phyloP scores from a whole-genome alignment of 164 flowering plant species.

The Hamamelis virginiana region DNA sequence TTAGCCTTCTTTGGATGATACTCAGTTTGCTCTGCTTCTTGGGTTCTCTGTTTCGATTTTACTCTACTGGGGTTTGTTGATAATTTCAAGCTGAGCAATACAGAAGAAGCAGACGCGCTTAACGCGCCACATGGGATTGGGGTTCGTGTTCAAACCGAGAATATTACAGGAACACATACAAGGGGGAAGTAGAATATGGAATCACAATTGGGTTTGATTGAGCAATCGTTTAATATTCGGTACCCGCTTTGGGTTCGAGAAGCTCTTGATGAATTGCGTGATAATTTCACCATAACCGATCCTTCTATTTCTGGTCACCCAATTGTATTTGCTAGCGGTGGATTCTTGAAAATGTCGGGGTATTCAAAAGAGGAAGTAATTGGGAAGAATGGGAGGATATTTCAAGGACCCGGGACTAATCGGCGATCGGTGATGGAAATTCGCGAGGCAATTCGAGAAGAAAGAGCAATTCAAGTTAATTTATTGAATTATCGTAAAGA shows the following conservation, averaged over 20 bases:
- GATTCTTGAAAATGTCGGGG: slow-evolving; percentile 82
- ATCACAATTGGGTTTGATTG: slow-evolving; percentile 44
- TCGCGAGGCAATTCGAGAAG: slow-evolving; percentile 79
- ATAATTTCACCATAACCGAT: slow-evolving; percentile 80
- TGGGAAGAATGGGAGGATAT: slow-evolving; percentile 75
- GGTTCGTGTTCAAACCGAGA: slow-evolving; percentile 9
- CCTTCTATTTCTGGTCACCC: slow-evolving; percentile 88
- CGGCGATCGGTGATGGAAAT: slow-evolving; percentile 71
- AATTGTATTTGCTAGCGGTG: slow-evolving; percentile 77
- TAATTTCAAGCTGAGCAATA: neutral
- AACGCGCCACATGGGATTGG: slow-evolving; percentile 37
- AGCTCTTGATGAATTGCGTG: slow-evolving; percentile 66
- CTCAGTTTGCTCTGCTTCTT: slow-evolving; percentile 1
- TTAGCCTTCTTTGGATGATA: neutral
- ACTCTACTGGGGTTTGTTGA: neutral
- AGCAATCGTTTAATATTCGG: slow-evolving; percentile 46
- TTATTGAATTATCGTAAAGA: slow-evolving; percentile 84
- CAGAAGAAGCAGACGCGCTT: neutral
- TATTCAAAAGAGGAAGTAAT: slow-evolving; percentile 68
- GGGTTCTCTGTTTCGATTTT: neutral
- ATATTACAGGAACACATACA: slow-evolving; percentile 14
- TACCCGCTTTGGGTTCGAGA: slow-evolving; percentile 59
- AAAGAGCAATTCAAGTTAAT: slow-evolving; percentile 44
- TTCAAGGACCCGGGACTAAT: slow-evolving; percentile 78
- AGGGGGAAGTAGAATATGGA: slow-evolving; percentile 40